A percentile compares a stretch with the other conserved stretches of the same genome.
phyloP scores from a whole-genome alignment of 1,139 yeast species.

The Candida neerlandica region DNA sequence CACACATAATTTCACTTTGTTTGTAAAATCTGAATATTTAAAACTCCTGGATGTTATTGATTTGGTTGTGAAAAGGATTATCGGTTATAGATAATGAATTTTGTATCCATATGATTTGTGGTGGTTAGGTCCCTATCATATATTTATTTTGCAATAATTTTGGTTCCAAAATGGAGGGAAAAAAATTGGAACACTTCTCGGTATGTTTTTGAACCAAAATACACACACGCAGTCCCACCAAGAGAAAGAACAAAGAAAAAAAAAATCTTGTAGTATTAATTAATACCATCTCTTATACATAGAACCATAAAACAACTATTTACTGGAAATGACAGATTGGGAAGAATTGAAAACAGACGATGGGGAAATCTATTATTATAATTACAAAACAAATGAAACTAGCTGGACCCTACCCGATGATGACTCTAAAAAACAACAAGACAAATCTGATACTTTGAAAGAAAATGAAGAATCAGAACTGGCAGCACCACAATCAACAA shows the following conservation, averaged over 20 bases:
- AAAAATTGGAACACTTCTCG: neutral
- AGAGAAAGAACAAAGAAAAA: neutral
- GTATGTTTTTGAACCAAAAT: neutral
- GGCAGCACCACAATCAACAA: constrained; percentile 18
- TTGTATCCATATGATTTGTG: neutral
- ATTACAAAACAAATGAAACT: constrained; percentile 65
- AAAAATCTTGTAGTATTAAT: neutral
- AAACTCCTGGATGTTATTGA: too few species aligned
- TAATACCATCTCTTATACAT: neutral
- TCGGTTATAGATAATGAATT: too few species aligned
- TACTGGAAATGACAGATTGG: constrained; percentile 46
- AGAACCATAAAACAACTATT: too few species aligned
- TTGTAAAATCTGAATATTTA: too few species aligned
- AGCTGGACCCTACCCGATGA: constrained; percentile 82
- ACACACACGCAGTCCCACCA: neutral
- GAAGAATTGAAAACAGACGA: constrained; percentile 62
- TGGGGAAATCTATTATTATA: constrained; percentile 74
- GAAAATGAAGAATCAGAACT: constrained; percentile 18
- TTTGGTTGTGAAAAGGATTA: too few species aligned
- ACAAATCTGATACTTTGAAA: neutral
- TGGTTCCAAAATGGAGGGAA: neutral
- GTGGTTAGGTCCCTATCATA: too few species aligned
- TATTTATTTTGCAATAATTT: constrained; percentile 3
- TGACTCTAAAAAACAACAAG: constrained; percentile 6
- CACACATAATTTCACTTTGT: too few species aligned